Base-by-base conservation (phyloP, 75 land plant species). In the Chamaecyparis obtusa region DNA sequence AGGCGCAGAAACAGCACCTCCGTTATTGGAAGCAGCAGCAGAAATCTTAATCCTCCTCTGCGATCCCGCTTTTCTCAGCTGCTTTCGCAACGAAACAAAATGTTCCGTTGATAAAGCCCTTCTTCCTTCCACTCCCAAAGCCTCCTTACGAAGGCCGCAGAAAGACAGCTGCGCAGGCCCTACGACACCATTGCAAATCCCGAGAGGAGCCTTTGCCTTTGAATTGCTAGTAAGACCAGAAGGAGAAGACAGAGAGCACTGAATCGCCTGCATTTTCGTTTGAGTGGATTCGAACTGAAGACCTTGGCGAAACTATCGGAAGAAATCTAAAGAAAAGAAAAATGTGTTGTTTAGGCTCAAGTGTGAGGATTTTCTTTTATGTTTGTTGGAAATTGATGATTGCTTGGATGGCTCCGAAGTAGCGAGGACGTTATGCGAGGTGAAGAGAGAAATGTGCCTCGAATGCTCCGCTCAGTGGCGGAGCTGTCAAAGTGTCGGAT, bases 101-200 rank as follows among this genome's bases (percentile, higher is more conserved):
- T 27, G 33, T 49, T 49, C 84, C 15, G 21, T 85, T 27, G 19
- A 24, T 21, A 44, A 88, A 84, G 77, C 54, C 37, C 9, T 46
- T 19, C 69, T 15, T 9, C 84, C 43, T 17, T 85, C 32, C 86
- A 89, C 83, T 11, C 89, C 90, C 2, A 90, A 48, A 48, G 87
- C 88, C 46, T 94, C 91, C 17, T 88, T 54, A 33, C 94, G 80
- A 11, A 94, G 91, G 10, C 94, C 95, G 85, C 95, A 93, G 91
- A 94, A 94, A 17, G 93, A 87, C 72, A 94, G 87, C 41, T 55
- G 76, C 2, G 84, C 21, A 5, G 90, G 89, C 57, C 44, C 83
- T 49, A 86, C 46, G 44, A 35, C 77, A 35, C 32, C 14, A 10
- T 27, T 79, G 27, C 60, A 71, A n/a, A 57, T 84, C 27, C 37